Evolutionary conservation across 1,284 basidiomycete genomes (phyloP).

Genomic region (Apiotrichum montevideense): DNA sequence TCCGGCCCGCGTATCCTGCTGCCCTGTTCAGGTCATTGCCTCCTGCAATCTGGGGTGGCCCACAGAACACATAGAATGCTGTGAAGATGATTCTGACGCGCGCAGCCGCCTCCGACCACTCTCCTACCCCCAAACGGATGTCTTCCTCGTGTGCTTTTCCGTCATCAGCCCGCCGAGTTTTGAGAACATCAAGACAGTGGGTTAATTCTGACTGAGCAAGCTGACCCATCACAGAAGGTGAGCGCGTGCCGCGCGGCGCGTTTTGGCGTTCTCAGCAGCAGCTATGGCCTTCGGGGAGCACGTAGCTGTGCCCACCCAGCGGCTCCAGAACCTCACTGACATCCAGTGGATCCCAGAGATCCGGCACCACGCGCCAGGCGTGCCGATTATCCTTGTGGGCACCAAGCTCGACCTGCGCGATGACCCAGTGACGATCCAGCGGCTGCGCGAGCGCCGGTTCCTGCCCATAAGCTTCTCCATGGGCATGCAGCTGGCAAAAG

Average conservation of each 20-base stretch:
- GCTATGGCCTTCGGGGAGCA: too few species aligned
- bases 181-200: constrained; percentile 56
- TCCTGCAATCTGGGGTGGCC: neutral
- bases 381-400: constrained; percentile 41
- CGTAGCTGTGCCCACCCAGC: too few species aligned
- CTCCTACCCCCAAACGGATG: constrained; percentile 99
- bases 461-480: constrained; percentile 66
- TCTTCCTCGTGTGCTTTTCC: constrained; percentile 99
- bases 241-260: constrained; percentile 35
- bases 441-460: constrained; percentile 91
- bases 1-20: too few species aligned
- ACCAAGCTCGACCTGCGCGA: constrained; percentile 97
- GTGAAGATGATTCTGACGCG: neutral
- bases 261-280: too few species aligned
- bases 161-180: constrained; percentile 94
- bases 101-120: constrained; percentile 89
- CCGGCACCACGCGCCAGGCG: constrained; percentile 63
- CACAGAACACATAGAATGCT: neutral
- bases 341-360: constrained; percentile 91
- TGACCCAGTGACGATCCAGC: constrained; percentile 84
- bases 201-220: neutral
- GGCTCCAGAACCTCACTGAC: neutral
- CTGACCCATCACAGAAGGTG: constrained; percentile 50
- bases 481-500: constrained; percentile 56
- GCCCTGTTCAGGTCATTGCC: too few species aligned